Conservation (phyloP, 305 asterid species). For the Coffea humblotiana region DNA sequence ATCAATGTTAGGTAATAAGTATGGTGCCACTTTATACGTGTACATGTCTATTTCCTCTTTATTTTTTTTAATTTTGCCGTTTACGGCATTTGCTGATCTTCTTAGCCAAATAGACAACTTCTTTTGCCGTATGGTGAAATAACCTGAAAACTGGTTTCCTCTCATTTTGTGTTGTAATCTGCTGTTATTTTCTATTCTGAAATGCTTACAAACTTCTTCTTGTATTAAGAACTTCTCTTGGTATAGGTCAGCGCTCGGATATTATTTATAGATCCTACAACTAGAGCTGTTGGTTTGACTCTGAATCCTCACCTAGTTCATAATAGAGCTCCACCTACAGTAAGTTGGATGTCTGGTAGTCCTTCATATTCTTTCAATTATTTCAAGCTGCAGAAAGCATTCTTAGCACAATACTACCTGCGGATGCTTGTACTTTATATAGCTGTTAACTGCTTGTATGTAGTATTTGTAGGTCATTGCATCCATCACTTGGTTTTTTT, state of each 20-base stretch:
- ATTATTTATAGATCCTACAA: slow-evolving; percentile 88
- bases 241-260: slow-evolving; percentile 87
- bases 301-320: slow-evolving; percentile 74
- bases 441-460: background rate
- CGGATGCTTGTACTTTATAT: background rate
- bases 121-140: background rate
- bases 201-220: slow-evolving; percentile 17
- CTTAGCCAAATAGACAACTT: background rate
- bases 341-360: slow-evolving; percentile 41
- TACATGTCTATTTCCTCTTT: background rate
- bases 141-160: background rate
- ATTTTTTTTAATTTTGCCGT: background rate
- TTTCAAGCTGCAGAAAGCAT: background rate
- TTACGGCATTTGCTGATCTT: background rate
- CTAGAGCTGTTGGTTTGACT: slow-evolving; percentile 94
- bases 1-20: background rate
- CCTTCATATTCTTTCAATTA: background rate
- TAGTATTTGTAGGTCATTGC: background rate
- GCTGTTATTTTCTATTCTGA: background rate
- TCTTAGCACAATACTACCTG: background rate
- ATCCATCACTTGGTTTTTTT: background rate
- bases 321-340: slow-evolving; percentile 76
- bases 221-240: slow-evolving; percentile 18
- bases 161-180: background rate
- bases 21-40: background rate